Evolutionary conservation across 192 early-diverging fungal species (phyloP).

Genomic region (Allomyces macrogynus): DNA sequence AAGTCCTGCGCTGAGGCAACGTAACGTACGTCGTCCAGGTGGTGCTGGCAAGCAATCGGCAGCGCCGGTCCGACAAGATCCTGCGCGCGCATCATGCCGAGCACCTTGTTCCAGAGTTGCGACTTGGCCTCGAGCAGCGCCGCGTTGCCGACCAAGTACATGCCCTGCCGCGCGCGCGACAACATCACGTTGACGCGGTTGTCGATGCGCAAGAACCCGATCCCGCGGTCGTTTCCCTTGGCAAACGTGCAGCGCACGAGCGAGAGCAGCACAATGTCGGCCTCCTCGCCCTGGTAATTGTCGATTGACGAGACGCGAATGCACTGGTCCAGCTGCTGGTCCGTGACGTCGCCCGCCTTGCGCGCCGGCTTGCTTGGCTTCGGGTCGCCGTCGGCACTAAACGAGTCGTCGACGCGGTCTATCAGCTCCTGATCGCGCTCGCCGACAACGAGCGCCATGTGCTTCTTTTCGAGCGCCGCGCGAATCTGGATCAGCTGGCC

Average conservation of each 20-base stretch:
- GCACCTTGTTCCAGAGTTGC: constrained; percentile 9
- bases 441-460: constrained; percentile 8
- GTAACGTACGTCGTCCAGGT: constrained; percentile 4
- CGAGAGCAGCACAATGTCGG: constrained; percentile 16
- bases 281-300: constrained; percentile 23
- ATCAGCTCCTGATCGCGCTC: constrained; percentile 7
- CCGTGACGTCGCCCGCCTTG: neutral
- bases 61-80: constrained; percentile 7
- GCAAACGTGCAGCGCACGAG: constrained; percentile 7
- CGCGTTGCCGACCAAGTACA: constrained; percentile 16
- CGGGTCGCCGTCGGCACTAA: no score
- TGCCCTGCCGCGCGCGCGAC: constrained; percentile 16
- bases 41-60: constrained; percentile 9
- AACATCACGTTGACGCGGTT: constrained; percentile 18
- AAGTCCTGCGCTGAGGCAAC: constrained; percentile 4
- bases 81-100: constrained; percentile 5
- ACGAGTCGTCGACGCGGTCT: no score
- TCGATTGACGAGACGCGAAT: constrained; percentile 15
- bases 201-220: constrained; percentile 14
- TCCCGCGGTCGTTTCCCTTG: constrained; percentile 4
- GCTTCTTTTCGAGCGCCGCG: neutral
- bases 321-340: no score
- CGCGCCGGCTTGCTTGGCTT: no score
- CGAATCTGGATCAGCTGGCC: constrained; percentile 14
- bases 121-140: constrained; percentile 7